Conservation (phyloP, 345 rosid genomes). For the Acer campestre region DNA sequence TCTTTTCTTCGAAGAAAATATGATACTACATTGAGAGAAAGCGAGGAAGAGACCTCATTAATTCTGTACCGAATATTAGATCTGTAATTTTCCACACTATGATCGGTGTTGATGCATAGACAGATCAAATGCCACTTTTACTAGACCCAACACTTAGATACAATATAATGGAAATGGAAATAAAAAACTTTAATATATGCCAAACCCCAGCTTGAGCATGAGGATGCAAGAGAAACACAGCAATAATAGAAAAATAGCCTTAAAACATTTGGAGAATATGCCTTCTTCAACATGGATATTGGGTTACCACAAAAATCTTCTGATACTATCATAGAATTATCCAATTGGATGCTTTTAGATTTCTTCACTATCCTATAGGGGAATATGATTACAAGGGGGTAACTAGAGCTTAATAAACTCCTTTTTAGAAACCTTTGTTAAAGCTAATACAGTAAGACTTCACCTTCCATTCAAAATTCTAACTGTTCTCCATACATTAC, state of each 20-base stretch:
- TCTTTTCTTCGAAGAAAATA: not conserved
- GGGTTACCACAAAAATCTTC: not conserved
- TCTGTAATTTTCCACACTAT: not conserved
- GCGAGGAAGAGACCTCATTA: not conserved
- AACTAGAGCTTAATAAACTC: not conserved
- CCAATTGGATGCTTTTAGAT: not conserved
- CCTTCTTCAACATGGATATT: not conserved
- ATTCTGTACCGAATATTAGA: not conserved
- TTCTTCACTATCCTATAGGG: not conserved
- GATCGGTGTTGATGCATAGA: not conserved
- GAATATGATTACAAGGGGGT: not conserved
- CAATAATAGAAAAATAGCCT: not conserved
- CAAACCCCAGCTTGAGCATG: not conserved
- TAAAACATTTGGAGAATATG: not conserved
- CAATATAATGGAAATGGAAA: not conserved
- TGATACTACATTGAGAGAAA: not conserved
- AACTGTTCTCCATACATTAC: not conserved
- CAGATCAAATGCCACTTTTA: not conserved
- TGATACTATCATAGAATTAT: not conserved
- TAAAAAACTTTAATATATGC: not conserved
- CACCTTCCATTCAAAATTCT: not conserved
- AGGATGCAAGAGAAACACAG: not conserved
- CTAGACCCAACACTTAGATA: not conserved
- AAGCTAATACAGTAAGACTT: not conserved
- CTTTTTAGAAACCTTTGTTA: not conserved